phyloP scores from a whole-genome alignment of 2,329 filamentous ascomycete species.

The Aspergillus aculeatinus region DNA sequence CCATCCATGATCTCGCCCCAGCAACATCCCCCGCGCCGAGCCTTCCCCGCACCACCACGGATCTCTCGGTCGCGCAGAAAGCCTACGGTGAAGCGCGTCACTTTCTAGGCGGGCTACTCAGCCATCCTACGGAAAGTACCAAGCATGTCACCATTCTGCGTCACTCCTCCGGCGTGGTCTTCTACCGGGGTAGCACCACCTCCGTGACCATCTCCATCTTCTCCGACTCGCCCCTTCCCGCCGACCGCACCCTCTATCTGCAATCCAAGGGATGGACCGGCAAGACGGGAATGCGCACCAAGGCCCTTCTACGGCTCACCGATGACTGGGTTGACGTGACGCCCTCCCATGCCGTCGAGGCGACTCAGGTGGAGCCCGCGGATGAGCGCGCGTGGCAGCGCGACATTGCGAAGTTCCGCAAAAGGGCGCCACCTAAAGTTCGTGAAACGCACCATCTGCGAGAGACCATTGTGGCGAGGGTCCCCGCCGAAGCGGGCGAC shows the following conservation, averaged over 20 bases:
- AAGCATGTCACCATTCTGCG: conserved; percentile 66
- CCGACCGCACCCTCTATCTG: conserved; percentile 62
- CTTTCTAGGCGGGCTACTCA: conserved; percentile 64
- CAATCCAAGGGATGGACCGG: conserved; percentile 69
- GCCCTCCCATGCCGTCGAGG: conserved; percentile 50
- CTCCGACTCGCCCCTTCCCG: conserved; percentile 56
- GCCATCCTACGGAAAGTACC: conserved; percentile 63
- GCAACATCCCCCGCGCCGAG: background rate
- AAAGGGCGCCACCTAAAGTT: conserved; percentile 51
- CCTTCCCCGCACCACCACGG: conserved; percentile 3
- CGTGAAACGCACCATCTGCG: conserved; percentile 54
- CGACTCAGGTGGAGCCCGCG: conserved; percentile 51
- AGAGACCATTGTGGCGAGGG: conserved; percentile 64
- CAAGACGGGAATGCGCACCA: conserved; percentile 66
- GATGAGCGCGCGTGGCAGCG: conserved; percentile 68
- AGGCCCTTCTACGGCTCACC: conserved; percentile 60
- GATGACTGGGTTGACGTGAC: conserved; percentile 68
- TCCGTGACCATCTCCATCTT: conserved; percentile 66
- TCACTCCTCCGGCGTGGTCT: conserved; percentile 63
- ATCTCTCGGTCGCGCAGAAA: conserved; percentile 29
- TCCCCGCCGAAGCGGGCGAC: conserved; percentile 62
- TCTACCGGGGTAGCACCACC: conserved; percentile 65
- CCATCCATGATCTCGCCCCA: background rate
- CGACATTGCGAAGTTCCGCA: conserved; percentile 64
- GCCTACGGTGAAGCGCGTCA: conserved; percentile 58